Base-by-base conservation (phyloP, 805 yeast species). In the Nakazawaea peltata region DNA sequence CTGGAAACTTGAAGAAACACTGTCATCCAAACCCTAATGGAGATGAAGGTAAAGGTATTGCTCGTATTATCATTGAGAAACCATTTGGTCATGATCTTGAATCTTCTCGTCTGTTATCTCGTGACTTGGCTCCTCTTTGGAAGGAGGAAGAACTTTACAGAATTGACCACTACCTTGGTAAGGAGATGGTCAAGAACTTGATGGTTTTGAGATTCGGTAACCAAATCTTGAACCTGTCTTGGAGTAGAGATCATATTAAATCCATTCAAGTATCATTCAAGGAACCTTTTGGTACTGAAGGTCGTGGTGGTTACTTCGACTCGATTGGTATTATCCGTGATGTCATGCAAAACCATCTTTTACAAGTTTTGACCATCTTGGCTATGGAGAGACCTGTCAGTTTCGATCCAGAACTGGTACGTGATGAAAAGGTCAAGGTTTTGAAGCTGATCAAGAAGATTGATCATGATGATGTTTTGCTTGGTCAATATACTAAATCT, bases 211-310 rank as follows among this genome's bases (percentile, higher is more conserved):
- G 98, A 54, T 92, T 92, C 53, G 95, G 94, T 47, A 92, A 92
- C 63, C 79, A 80, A 54, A 74, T 90, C 58, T 68, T 92, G 53
- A 74, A 74, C 51, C 85, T 94, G n/a, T 74, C 82, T 37, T 92
- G 97, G 97, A 81, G 82, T 65, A 78, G 69, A 55, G 72, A 82
- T 44, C 81, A 73, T 59, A 77, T 92, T 52, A 69, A 76, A 43
- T 74, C 80, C 26, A 78, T 92, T 43, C 96, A 90, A 67, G 77
- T 92, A 47, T 74, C 90, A 11, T 90, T 92, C 70, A 92, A 92
- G 66, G 98, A 92, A 65, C 85, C 92, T n/a, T 92, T 92, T 50
- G 98, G 98, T 37, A 92, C 98, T 27, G 96, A 92, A 63, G 98
- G 98, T 39, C 77, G 98, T 56, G 98, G 98, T 48, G 98, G 98